Conservation (phyloP, 2,329 filamentous ascomycete species). For the Aspergillus persii region DNA sequence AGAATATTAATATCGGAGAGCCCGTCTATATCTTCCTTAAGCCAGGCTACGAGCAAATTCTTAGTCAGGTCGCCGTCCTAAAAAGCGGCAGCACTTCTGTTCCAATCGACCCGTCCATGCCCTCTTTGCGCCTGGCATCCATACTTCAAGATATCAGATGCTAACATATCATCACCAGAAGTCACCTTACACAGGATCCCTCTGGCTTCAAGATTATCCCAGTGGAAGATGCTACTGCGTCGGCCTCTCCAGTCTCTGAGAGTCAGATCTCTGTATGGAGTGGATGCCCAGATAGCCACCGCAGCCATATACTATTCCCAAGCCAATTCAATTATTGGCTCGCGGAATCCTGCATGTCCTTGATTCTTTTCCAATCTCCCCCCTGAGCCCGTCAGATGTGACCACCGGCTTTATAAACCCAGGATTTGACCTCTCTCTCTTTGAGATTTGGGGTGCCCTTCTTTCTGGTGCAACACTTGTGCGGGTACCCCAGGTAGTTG, state of each 20-base stretch:
- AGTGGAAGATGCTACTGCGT: background rate
- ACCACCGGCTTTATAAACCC: slow-evolving; percentile 7
- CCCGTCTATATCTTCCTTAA: background rate
- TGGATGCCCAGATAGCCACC: background rate
- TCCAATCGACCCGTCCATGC: background rate
- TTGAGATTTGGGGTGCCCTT: slow-evolving; percentile 13
- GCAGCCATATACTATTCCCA: slow-evolving; percentile 57
- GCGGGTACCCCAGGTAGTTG: background rate
- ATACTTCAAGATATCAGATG: slow-evolving; percentile 1
- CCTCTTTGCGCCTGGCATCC: background rate
- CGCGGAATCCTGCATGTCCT: slow-evolving; percentile 17
- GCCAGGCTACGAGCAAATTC: background rate
- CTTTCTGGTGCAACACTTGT: slow-evolving; percentile 9
- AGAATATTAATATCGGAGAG: background rate
- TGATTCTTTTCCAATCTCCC: background rate
- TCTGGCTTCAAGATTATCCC: background rate
- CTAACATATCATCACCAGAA: slow-evolving; percentile 1
- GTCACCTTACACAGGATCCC: background rate
- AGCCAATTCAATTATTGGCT: slow-evolving; percentile 73
- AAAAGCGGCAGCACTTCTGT: background rate
- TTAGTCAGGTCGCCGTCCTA: slow-evolving; percentile 2
- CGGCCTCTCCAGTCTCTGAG: background rate
- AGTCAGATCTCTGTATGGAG: background rate
- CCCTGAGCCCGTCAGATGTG: slow-evolving; percentile 9
- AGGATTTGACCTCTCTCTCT: slow-evolving; percentile 13